A percentile compares a stretch with the other conserved stretches of the same genome.
These are phyloP conservation scores for Boeremia exigua DNA, from an alignment of 2,329 filamentous ascomycete genomes.

Conservation along the genomic window DNA sequence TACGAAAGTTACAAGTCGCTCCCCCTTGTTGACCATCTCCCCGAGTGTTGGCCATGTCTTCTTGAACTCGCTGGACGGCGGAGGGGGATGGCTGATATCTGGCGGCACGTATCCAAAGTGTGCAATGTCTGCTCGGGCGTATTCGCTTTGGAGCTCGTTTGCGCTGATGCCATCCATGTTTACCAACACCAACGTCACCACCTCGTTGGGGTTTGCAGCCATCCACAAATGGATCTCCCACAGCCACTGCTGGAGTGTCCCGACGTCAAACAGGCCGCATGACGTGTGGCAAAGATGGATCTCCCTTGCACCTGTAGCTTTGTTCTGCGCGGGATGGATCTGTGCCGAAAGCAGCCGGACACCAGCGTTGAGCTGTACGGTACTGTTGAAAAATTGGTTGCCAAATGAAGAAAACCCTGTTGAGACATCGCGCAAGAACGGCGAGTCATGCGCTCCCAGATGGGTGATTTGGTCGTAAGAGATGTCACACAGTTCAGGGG, in stretches of 20 bases:
- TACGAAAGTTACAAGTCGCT: constrained; percentile 71
- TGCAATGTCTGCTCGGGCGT: constrained; percentile 57
- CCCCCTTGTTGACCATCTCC: constrained; percentile 66
- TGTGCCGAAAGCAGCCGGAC: constrained; percentile 73
- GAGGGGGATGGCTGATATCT: constrained; percentile 59
- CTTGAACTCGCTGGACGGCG: constrained; percentile 53
- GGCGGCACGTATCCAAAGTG: constrained; percentile 47
- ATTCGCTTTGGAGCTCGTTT: constrained; percentile 58
- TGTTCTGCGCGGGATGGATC: constrained; percentile 65
- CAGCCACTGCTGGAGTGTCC: constrained; percentile 68
- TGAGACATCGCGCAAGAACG: constrained; percentile 69
- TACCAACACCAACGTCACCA: constrained; percentile 74
- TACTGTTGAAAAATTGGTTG: constrained; percentile 76
- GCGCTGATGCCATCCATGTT: constrained; percentile 66
- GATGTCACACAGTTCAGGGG: constrained; percentile 70
- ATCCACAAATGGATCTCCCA: constrained; percentile 69
- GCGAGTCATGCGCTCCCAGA: constrained; percentile 74
- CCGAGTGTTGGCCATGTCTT: constrained; percentile 73
- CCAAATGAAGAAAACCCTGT: constrained; percentile 67
- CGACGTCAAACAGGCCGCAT: constrained; percentile 71
- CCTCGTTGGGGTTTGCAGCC: constrained; percentile 70
- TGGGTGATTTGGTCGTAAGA: constrained; percentile 75
- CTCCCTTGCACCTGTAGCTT: constrained; percentile 33
- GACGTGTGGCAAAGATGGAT: constrained; percentile 72
- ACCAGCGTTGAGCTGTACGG: constrained; percentile 71